Percentiles rank a stretch among this genome's conserved stretches.
Evolutionary conservation across 441 rosid genomes (phyloP).

Genomic region (Bruguiera hainesii): DNA sequence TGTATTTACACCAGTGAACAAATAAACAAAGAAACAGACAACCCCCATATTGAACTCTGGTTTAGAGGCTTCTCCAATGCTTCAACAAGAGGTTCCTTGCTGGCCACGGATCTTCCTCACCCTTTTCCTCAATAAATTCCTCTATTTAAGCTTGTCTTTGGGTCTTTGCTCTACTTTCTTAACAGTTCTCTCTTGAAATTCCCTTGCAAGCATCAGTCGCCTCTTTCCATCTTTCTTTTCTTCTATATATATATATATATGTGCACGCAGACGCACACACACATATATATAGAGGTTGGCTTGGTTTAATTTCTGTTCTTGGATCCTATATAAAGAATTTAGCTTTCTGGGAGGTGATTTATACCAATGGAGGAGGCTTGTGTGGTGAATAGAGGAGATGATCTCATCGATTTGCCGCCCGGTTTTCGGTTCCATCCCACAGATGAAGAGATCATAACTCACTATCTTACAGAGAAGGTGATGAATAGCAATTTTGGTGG

Average conservation of each 20-base stretch:
- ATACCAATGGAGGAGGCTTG: constrained; percentile 41
- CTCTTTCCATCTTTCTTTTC: constrained; percentile 15
- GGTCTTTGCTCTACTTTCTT: constrained; percentile 46
- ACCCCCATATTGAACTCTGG: constrained; percentile 14
- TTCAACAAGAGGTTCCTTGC: constrained; percentile 47
- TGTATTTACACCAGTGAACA: not conserved
- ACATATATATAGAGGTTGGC: not conserved
- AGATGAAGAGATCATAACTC: constrained; percentile 83
- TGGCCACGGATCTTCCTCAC: constrained; percentile 54
- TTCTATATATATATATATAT: not conserved
- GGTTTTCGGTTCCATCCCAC: constrained; percentile 97
- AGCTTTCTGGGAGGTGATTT: not conserved
- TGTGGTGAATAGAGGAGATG: constrained; percentile 46
- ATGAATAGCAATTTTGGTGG: constrained; percentile 52
- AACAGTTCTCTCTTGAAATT: constrained; percentile 34
- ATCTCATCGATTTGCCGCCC: constrained; percentile 66
- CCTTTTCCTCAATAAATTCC: constrained; percentile 28
- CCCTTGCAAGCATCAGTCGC: not conserved
- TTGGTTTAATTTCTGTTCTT: not conserved
- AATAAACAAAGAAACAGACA: not conserved
- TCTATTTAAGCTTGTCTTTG: constrained; percentile 51
- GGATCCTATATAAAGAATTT: not conserved
- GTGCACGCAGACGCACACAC: not conserved
- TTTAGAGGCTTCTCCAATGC: constrained; percentile 38
- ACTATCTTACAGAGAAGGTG: constrained; percentile 72